Evolutionary conservation across 2,329 filamentous ascomycete species (phyloP).

Genomic region (Pseudogymnoascus sp.): DNA sequence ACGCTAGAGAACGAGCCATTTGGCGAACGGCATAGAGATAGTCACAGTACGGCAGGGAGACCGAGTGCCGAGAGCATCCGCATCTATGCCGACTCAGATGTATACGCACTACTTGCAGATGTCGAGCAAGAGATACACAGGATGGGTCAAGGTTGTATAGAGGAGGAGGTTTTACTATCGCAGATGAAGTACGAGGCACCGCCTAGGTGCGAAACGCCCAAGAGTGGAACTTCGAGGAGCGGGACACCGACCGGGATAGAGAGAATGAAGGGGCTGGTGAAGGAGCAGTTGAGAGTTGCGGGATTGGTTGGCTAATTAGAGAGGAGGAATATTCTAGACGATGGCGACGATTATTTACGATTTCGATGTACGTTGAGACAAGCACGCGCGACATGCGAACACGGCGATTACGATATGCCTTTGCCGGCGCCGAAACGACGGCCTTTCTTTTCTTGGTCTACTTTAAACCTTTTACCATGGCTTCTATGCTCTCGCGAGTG

Average conservation of each 20-base stretch:
- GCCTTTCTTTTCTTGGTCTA: constrained; percentile 5
- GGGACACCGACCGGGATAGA: constrained; percentile 1
- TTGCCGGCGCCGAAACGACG: not conserved
- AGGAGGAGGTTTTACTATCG: not conserved
- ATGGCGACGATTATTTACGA: constrained; percentile 8
- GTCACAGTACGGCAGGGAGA: constrained; percentile 13
- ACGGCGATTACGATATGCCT: constrained; percentile 1
- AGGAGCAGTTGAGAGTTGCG: not conserved
- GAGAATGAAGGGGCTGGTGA: not conserved
- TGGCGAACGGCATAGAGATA: not conserved
- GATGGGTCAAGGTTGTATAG: constrained; percentile 25
- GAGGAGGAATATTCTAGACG: not conserved
- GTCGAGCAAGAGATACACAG: constrained; percentile 54
- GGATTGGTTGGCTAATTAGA: not conserved
- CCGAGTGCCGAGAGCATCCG: constrained; percentile 56
- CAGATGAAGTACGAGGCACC: constrained; percentile 6
- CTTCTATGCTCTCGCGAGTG: not conserved
- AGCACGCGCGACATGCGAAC: constrained; percentile 1
- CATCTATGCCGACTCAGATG: constrained; percentile 60
- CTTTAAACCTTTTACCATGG: constrained; percentile 1
- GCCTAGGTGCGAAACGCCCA: not conserved
- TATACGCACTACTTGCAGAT: constrained; percentile 59
- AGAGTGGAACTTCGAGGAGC: not conserved
- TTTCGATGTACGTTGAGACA: not conserved
- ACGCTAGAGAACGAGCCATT: constrained; percentile 22